A percentile compares a stretch with the other conserved stretches of the same genome.
Conservation (phyloP, 768 basidiomycete genomes). For the Suillus clintonianus region DNA sequence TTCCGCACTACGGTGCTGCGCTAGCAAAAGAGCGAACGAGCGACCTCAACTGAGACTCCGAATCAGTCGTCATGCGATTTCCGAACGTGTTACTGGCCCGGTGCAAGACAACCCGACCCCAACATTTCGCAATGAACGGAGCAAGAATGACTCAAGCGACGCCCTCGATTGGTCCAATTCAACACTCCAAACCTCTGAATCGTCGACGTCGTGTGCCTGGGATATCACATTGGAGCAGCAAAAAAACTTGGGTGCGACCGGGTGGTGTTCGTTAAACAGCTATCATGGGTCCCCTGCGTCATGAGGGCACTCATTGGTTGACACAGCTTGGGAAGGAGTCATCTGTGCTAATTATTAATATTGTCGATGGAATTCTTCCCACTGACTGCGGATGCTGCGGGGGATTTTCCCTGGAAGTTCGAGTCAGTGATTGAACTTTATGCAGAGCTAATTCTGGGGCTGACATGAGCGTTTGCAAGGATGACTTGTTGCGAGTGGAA, state of each 20-base stretch:
- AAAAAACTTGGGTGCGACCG: not conserved
- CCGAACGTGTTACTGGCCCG: not conserved
- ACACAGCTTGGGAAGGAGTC: not conserved
- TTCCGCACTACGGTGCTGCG: not conserved
- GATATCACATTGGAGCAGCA: not conserved
- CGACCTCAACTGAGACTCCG: not conserved
- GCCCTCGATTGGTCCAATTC: not conserved
- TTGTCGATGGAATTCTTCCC: not conserved
- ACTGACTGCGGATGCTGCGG: not conserved
- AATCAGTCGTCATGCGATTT: not conserved
- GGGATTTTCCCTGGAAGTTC: not conserved
- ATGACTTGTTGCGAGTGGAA: not conserved
- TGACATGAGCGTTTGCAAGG: not conserved
- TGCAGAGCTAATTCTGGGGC: not conserved
- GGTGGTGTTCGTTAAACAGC: not conserved
- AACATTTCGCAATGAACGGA: no score
- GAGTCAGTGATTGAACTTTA: not conserved
- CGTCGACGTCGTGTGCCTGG: not conserved
- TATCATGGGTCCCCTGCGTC: not conserved
- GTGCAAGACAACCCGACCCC: no score
- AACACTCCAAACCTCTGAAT: not conserved
- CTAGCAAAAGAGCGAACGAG: not conserved
- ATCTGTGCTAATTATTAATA: not conserved
- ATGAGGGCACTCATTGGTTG: not conserved
- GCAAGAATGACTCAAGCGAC: not conserved